Base-by-base conservation (phyloP, 495 filamentous ascomycete genomes). In the Podospora appendiculata region DNA sequence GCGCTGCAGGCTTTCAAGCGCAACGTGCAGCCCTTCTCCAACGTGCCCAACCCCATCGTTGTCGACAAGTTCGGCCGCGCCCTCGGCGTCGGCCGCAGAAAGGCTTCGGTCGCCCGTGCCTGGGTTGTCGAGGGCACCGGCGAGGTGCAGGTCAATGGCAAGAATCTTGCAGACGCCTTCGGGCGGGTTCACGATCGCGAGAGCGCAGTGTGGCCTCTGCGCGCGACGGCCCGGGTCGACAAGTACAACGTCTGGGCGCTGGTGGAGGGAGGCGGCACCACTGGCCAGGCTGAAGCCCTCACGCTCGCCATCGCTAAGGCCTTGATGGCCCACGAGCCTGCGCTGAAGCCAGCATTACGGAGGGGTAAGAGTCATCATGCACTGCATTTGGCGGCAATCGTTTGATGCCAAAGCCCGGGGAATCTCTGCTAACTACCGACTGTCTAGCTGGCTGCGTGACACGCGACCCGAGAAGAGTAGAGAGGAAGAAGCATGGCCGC, bases 401-500 rank as follows among this genome's bases (percentile, higher is more conserved):
- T 14, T 46, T 32, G 35, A 41, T 47, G 32, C 32, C 18, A 53
- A 36, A 25, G 35, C 50, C 42, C 47, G 48, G 50, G 48, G 38
- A 14, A 33, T 41, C 11, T 55, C 36, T 38, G 56, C 63, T 66
- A 38, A 66, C 52, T 34, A 46, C 53, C 57, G 16, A 53, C 46
- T 47, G 52, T 52, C 58, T 60, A 98, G 94, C 92, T 65, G 93
- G 93, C 50, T 87, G 83, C 65, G 79, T 97, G 52, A 95, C 90
- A 47, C 85, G 95, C 57, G 91, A 99, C 79, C 80, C 87, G 40
- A 87, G 91, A 68, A 82, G 76, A 48, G 94, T 97, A 54, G 93
- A 99, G 74, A 90, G 93, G 61, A 99, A 99, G 86, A 99, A 99
- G 82, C 81, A 90, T 19, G 93, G 93, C 58, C 85, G 88, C 58